phyloP scores from a whole-genome alignment of 192 early-diverging fungal species.

The Pilaira anomala region DNA sequence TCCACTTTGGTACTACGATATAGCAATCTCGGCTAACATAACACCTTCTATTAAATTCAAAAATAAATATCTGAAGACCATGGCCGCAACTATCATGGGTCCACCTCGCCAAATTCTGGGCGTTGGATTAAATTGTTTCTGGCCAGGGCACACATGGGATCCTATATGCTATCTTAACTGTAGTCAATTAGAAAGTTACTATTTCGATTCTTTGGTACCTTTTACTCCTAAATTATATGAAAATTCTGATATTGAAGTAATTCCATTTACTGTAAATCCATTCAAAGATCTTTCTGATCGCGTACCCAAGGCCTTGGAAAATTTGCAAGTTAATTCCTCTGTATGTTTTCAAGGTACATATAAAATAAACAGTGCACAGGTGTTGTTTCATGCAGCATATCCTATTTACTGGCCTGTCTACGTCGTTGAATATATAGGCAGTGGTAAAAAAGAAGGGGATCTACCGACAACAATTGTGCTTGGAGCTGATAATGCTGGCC shows the following conservation, averaged over 20 bases:
- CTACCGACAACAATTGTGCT: constrained; percentile 21
- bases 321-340: neutral
- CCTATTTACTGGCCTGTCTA: constrained; percentile 38
- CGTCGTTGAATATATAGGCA: constrained; percentile 25
- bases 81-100: too few relatives aligned
- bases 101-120: constrained; percentile 1
- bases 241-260: constrained; percentile 21
- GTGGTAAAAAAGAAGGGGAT: neutral
- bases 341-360: neutral
- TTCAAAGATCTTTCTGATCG: constrained; percentile 17
- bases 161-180: constrained; percentile 31
- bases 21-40: constrained; percentile 16
- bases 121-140: constrained; percentile 29
- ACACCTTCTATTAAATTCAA: neutral
- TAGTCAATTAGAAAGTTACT: neutral
- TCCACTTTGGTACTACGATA: constrained; percentile 36
- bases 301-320: neutral
- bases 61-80: neutral
- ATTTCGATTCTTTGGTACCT: constrained; percentile 11
- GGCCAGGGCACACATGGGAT: constrained; percentile 29
- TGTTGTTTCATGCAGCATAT: constrained; percentile 27
- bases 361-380: neutral
- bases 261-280: constrained; percentile 29
- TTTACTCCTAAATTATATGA: constrained; percentile 12
- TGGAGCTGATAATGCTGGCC: constrained; percentile 19